These are phyloP conservation scores for Nakaseomyces kungkrabaensis DNA, from an alignment of 1,139 yeast species.

Conservation along the genomic window DNA sequence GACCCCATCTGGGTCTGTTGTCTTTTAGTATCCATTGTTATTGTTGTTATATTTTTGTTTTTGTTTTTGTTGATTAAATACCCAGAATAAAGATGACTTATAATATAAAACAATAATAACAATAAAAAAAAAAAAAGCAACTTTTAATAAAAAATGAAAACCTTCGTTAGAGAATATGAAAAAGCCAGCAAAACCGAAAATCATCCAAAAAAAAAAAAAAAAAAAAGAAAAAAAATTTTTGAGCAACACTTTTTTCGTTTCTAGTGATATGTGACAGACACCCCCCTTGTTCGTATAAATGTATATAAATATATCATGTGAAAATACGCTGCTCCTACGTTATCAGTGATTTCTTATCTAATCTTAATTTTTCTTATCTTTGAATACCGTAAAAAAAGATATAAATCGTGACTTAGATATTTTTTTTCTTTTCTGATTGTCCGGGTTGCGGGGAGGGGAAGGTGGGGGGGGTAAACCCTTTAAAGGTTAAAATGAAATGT, in stretches of 20 bases:
- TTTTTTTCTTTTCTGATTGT: not conserved
- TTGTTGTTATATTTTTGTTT: not conserved
- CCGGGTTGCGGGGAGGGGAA: not conserved
- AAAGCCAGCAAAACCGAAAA: no score
- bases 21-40: not conserved
- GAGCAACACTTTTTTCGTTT: not conserved
- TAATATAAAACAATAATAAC: no score
- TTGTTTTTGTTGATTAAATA: not conserved
- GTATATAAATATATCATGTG: no score
- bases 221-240: not conserved
- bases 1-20: constrained; percentile 1
- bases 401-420: not conserved
- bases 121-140: no score
- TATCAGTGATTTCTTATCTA: not conserved
- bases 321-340: not conserved
- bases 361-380: no score
- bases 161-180: no score
- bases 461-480: no score
- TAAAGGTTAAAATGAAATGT: no score
- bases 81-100: no score
- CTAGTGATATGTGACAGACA: not conserved
- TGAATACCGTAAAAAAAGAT: not conserved
- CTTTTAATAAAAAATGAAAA: no score
- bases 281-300: not conserved
- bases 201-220: no score